Evolutionary conservation across 306 rosid genomes (phyloP).

Genomic region (Dryas alaskensis): DNA sequence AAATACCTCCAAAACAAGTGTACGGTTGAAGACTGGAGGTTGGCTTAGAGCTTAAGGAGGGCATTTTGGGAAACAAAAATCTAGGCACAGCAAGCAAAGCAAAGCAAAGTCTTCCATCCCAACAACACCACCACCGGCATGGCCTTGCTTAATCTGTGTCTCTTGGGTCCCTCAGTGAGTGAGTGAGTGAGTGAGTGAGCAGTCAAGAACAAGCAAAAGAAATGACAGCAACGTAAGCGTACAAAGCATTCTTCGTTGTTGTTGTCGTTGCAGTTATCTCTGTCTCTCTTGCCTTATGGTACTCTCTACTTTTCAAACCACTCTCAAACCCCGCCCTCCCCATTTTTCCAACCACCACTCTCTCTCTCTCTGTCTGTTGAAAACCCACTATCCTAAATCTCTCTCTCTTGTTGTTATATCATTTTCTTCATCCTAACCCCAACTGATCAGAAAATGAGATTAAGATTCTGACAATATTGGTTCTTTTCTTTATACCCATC

Average conservation of each 20-base stretch:
- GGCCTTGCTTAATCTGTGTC: background rate
- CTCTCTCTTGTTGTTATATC: constrained; percentile 34
- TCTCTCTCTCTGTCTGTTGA: constrained; percentile 8
- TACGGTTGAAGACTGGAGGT: constrained; percentile 13
- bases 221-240: background rate
- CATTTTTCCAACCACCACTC: constrained; percentile 24
- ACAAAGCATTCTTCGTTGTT: background rate
- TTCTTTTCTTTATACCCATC: constrained; percentile 8
- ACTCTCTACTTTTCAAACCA: constrained; percentile 23
- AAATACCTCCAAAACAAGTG: constrained; percentile 28
- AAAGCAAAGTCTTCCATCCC: background rate
- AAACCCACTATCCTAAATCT: background rate
- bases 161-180: background rate
- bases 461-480: constrained; percentile 11
- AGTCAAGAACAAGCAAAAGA: constrained; percentile 50
- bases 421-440: constrained; percentile 41
- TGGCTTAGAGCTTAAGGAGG: background rate
- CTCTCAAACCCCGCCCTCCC: constrained; percentile 22
- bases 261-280: constrained; percentile 14
- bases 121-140: constrained; percentile 6
- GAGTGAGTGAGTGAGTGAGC: constrained; percentile 11
- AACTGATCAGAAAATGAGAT: constrained; percentile 21
- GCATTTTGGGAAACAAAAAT: too few relatives aligned
- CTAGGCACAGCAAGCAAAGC: too few relatives aligned
- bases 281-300: background rate